A percentile compares a stretch with the other conserved stretches of the same genome.
phyloP scores from a whole-genome alignment of 1,284 basidiomycete species.

The Sanguinoderma infundibulare region DNA sequence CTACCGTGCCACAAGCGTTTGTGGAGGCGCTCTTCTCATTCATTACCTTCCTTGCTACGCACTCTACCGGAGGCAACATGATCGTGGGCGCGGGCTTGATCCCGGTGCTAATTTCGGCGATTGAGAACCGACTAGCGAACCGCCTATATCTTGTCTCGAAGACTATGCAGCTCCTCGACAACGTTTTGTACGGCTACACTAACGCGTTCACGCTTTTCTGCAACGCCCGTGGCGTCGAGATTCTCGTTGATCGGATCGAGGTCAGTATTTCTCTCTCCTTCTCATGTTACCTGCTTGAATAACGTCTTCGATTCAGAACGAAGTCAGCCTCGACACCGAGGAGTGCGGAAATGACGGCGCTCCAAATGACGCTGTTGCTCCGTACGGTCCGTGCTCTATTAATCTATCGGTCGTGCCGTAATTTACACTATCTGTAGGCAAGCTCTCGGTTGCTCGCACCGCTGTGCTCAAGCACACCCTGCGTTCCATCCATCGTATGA shows the following conservation, averaged over 20 bases:
- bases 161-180: conserved; percentile 92
- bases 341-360: conserved; percentile 51
- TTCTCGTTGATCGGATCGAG: conserved; percentile 86
- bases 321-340: conserved; percentile 71
- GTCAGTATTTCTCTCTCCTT: conserved; percentile 45
- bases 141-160: conserved; percentile 81
- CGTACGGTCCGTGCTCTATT: conserved; percentile 51
- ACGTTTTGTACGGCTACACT: conserved; percentile 87
- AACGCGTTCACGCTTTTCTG: conserved; percentile 91
- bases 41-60: conserved; percentile 86
- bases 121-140: conserved; percentile 75
- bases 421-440: conserved; percentile 41
- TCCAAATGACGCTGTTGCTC: conserved; percentile 54
- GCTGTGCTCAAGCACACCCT: conserved; percentile 90
- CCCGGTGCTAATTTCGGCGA: conserved; percentile 86
- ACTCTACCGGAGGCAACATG: conserved; percentile 88
- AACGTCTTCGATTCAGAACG: conserved; percentile 50
- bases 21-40: conserved; percentile 89
- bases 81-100: conserved; percentile 97
- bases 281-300: conserved; percentile 18
- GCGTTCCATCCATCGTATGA: conserved; percentile 94
- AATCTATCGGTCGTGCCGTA: not conserved
- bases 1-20: conserved; percentile 77
- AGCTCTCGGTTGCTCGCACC: conserved; percentile 68
- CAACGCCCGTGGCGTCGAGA: conserved; percentile 84